Evolutionary conservation across 345 rosid genomes (phyloP), one percentile per base, ranked within the genome.

Genomic region (Syzygium jambos): DNA sequence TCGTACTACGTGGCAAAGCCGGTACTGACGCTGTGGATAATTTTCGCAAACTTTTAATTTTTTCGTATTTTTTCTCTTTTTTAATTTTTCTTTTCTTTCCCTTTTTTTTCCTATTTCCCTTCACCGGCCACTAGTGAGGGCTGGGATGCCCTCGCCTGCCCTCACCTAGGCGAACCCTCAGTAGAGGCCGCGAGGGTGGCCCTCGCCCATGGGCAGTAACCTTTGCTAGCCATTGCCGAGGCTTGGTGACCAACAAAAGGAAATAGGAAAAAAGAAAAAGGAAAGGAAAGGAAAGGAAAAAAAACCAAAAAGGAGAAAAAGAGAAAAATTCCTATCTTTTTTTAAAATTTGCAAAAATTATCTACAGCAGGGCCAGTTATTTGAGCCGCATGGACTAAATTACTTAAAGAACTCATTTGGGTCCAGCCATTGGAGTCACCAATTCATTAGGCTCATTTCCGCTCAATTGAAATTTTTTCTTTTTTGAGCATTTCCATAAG

Each of bases 321-420:
- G 1, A 1, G 11, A 57, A 23, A 25, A 4, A 14, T 29, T 43
- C 46, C 46, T 43, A 6, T 6, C 46, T 43, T 43, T n/a, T 4
- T 43, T 43, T 43, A 43, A 43, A 43, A 43, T 43, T 43, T 43
- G 1, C 46, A 43, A 43, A 59, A 59, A 11, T 25, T 25, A 16
- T 25, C 27, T 14, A 11, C 16, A 4, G 10, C 0, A 51, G 3
- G 0, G 0, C 27, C 65, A 11, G 1, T 1, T 0, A 25, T 4
- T 7, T 34, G 17, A 30, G 5, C 43, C 78, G 0, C 16, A 30
- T 30, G 4, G 41, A 27, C 23, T 16, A 30, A 65, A 34, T 65
- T 65, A 65, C 78, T 65, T 4, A 8, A 16, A 30, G 43, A 30
- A 30, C 21, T 30, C 78, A 30, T 30, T 30, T 65, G 12, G 12